Conservation (phyloP, 176 grass and related monocot genomes). For the Phragmites australis region DNA sequence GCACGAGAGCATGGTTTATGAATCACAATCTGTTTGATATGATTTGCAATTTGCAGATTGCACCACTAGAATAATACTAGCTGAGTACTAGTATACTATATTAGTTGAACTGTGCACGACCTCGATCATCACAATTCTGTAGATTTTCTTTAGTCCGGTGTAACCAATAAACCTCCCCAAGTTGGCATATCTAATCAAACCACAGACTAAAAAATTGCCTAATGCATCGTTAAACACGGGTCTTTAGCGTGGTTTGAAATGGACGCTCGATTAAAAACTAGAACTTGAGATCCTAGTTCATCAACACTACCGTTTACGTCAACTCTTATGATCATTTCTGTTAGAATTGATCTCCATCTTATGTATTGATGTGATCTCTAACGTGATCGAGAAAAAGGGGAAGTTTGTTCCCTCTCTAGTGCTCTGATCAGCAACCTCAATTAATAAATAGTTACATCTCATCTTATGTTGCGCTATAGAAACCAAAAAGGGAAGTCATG, state of each 20-base stretch:
- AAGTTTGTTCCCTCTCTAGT: too few relatives aligned
- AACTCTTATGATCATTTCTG: too few relatives aligned
- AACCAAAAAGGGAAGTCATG: too few relatives aligned
- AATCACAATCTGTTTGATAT: neutral
- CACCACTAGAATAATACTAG: neutral
- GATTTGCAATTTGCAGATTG: neutral
- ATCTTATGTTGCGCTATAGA: too few relatives aligned
- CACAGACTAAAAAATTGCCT: neutral
- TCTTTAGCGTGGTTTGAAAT: neutral
- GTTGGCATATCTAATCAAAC: constrained; percentile 3
- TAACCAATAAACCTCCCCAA: neutral
- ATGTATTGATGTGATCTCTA: too few relatives aligned
- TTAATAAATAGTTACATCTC: too few relatives aligned
- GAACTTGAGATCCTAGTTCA: too few relatives aligned
- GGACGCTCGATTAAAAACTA: neutral
- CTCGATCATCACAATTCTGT: constrained; percentile 34
- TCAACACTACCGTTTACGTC: too few relatives aligned
- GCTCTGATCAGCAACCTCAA: too few relatives aligned
- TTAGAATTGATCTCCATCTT: too few relatives aligned
- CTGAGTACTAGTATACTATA: neutral
- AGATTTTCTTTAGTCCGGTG: constrained; percentile 33
- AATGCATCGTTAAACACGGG: neutral
- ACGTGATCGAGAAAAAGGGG: too few relatives aligned
- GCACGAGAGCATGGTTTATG: neutral
- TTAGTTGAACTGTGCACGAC: constrained; percentile 25